These are phyloP conservation scores for Pneumocystis canis DNA, from an alignment of 1,139 yeast genomes.

Conservation along the genomic window DNA sequence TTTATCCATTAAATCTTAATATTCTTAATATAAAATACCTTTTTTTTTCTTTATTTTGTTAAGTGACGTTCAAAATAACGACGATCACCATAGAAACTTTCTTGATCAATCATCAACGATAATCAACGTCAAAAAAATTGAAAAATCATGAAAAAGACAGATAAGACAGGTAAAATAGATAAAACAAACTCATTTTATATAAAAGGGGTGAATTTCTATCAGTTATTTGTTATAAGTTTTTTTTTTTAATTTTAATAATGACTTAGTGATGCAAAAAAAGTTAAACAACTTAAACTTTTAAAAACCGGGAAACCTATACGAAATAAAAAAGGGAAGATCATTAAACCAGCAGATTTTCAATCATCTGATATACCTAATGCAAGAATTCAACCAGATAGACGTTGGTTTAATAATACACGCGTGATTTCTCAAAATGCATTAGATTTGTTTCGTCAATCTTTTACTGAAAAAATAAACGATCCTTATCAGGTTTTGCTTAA, in stretches of 20 bases:
- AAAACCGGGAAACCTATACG: slow-evolving; percentile 78
- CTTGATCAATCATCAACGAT: not conserved
- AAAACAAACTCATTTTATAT: not conserved
- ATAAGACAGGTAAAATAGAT: not conserved
- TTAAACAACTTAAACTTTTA: slow-evolving; percentile 81
- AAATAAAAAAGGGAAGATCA: slow-evolving; percentile 74
- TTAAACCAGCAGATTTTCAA: slow-evolving; percentile 78
- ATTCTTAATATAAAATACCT: not conserved
- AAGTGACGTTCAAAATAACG: too few species aligned
- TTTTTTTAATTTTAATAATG: not conserved
- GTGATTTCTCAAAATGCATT: slow-evolving; percentile 95
- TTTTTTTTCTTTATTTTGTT: not conserved
- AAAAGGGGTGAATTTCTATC: not conserved
- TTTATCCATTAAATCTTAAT: not conserved
- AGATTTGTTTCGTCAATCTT: slow-evolving; percentile 83
- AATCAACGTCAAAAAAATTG: not conserved
- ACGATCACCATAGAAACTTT: too few species aligned
- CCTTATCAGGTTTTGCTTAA: slow-evolving; percentile 76
- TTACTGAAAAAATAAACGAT: slow-evolving; percentile 75
- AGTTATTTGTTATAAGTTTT: not conserved
- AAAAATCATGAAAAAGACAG: not conserved
- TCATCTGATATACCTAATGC: slow-evolving; percentile 81
- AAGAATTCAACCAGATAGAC: slow-evolving; percentile 85
- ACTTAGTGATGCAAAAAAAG: slow-evolving; percentile 66
- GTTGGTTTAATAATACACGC: slow-evolving; percentile 96